phyloP scores from a whole-genome alignment of 1,284 basidiomycete species.

The Phaffia rhodozyma region DNA sequence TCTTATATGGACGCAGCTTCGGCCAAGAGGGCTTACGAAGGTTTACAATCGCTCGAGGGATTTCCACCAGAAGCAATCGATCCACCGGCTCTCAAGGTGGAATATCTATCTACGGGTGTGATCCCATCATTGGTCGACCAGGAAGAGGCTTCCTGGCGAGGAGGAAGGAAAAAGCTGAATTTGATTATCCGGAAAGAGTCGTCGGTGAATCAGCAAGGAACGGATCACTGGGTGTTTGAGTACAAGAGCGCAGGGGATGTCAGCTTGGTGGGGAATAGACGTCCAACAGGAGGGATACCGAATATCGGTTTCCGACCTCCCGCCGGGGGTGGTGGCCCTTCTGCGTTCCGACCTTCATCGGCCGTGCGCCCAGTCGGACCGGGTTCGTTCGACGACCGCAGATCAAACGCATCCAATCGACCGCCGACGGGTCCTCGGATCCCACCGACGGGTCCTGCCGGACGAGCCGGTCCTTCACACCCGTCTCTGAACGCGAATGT shows the following conservation, averaged over 20 bases:
- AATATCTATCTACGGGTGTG: conserved; percentile 29
- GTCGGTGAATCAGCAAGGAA: conserved; percentile 4
- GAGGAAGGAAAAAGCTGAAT: conserved; percentile 28
- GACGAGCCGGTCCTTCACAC: not conserved
- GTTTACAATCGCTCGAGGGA: conserved; percentile 21
- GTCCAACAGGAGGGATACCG: conserved; percentile 38
- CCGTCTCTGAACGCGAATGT: not conserved
- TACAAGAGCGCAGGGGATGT: conserved; percentile 11
- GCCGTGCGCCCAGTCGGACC: not conserved
- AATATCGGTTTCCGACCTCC: too few relatives aligned
- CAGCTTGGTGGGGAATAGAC: not conserved
- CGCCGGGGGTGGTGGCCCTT: not conserved
- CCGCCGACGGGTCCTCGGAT: not conserved
- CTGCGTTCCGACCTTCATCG: not conserved
- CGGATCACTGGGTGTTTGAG: conserved; percentile 2
- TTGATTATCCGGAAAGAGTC: conserved; percentile 21
- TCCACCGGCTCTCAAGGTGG: conserved; percentile 25
- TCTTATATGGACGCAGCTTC: not conserved
- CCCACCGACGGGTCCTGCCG: not conserved
- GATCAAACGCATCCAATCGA: not conserved
- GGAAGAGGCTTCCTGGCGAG: conserved; percentile 33
- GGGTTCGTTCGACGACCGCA: too few relatives aligned
- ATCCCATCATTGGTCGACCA: conserved; percentile 25
- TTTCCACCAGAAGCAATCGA: conserved; percentile 24
- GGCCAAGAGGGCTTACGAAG: conserved; percentile 21